A percentile compares a stretch with the other conserved stretches of the same genome.
Conservation (phyloP, 371 early-diverging fungal genomes). For the Encephalitozoon intestinalis region DNA sequence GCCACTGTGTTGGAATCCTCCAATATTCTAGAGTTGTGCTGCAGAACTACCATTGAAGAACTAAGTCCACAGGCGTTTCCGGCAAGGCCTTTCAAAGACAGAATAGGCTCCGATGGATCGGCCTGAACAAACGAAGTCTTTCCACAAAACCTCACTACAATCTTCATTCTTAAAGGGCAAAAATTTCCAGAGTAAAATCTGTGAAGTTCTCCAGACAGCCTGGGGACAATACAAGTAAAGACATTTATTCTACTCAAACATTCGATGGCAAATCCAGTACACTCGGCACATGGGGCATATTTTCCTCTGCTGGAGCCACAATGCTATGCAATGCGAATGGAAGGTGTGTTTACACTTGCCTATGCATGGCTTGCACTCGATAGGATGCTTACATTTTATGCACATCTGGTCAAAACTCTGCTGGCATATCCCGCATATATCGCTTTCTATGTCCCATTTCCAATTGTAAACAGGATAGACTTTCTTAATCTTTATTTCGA, state of each 20-base stretch:
- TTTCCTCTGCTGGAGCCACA: constrained; percentile 55
- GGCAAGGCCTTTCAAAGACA: background rate
- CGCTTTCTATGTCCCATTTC: constrained; percentile 58
- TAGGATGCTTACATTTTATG: constrained; percentile 59
- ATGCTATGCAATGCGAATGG: constrained; percentile 58
- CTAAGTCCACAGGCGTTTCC: background rate
- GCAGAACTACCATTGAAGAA: background rate
- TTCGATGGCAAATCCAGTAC: constrained; percentile 45
- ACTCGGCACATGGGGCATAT: constrained; percentile 61
- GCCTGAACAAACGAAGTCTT: constrained; percentile 1
- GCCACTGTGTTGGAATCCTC: background rate
- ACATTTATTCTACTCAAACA: constrained; percentile 25
- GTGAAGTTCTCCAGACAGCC: background rate
- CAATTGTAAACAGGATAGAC: constrained; percentile 50
- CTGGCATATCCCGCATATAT: constrained; percentile 61
- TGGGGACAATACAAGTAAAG: background rate
- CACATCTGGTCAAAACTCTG: constrained; percentile 61
- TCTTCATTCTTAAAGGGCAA: constrained; percentile 16
- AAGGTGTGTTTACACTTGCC: constrained; percentile 60
- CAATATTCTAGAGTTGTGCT: background rate
- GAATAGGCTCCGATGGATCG: background rate
- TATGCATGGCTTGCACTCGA: constrained; percentile 58
- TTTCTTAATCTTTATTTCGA: constrained; percentile 47
- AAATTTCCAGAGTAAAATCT: background rate
- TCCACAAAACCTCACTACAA: constrained; percentile 2